Percentiles rank a stretch among this genome's conserved stretches.
phyloP scores from a whole-genome alignment of 2,329 filamentous ascomycete genomes.

The Fusarium sp. region DNA sequence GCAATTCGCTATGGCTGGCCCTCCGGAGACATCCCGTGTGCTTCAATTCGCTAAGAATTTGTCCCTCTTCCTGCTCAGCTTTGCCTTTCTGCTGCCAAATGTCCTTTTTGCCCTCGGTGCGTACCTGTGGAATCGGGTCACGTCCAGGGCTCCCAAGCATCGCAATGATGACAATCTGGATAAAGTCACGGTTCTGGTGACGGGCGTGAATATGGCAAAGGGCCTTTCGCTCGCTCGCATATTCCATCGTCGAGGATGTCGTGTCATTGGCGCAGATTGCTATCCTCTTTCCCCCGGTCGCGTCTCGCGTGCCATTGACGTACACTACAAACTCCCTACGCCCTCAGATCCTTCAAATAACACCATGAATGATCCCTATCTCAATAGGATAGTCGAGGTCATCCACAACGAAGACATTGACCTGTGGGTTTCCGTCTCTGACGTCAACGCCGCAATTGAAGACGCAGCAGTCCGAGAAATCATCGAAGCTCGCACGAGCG shows the following conservation, averaged over 20 bases:
- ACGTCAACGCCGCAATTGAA: constrained; percentile 73
- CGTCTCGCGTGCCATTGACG: constrained; percentile 68
- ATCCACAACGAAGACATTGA: constrained; percentile 72
- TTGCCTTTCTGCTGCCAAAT: constrained; percentile 27
- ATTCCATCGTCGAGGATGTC: constrained; percentile 74
- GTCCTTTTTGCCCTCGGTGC: not conserved
- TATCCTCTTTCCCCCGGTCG: constrained; percentile 66
- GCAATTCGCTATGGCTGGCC: not conserved
- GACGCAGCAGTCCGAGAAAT: constrained; percentile 75
- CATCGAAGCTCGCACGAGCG: constrained; percentile 68
- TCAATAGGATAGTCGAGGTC: constrained; percentile 68
- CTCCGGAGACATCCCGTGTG: constrained; percentile 2
- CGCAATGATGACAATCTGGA: constrained; percentile 16
- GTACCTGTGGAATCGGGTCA: constrained; percentile 23
- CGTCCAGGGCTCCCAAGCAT: not conserved
- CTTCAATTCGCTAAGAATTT: constrained; percentile 34
- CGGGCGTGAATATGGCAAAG: constrained; percentile 79
- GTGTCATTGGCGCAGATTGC: constrained; percentile 79
- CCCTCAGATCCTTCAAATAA: constrained; percentile 34
- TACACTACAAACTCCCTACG: constrained; percentile 64
- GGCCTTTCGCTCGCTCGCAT: constrained; percentile 75
- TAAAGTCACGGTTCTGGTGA: constrained; percentile 72
- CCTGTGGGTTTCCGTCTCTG: constrained; percentile 81
- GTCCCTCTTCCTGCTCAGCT: constrained; percentile 27
- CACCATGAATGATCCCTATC: constrained; percentile 62